Evolutionary conservation across 257 asterid species (phyloP), one percentile per base, ranked within the genome.

Genomic region (Vinca minor): DNA sequence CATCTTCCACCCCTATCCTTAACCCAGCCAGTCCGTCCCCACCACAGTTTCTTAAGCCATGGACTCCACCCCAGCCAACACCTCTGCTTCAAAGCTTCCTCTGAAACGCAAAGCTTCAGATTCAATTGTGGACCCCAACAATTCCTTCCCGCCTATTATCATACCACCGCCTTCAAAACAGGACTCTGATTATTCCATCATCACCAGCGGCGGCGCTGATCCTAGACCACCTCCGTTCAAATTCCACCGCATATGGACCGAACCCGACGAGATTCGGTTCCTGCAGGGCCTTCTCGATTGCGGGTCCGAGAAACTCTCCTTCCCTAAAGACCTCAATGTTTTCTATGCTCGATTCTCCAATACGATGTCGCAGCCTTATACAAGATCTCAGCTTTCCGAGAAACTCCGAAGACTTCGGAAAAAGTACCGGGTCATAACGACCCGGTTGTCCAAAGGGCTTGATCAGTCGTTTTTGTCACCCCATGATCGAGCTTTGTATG

Each of bases 231-330:
- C 95, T 25, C 88, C 91, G 34, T 84, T 85, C 81, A 87, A 89
- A 62, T 87, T 80, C 80, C 94, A 87, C 52, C 76, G 96, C 29
- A 87, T 89, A 69, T 87, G 96, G 96, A 87, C 91, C 64, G 95
- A 89, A 26, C 84, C 87, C 54, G 96, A 89, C 78, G 95, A 89
- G 86, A 85, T 87, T 84, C 89, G 89, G 23, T 87, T 89, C 69
- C 59, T 87, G 20, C 87, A 79, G 72, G 91, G 87, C 66, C 80
- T 89, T 1, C 69, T 87, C 68, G 80, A 83, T 41, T 79, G 81
- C 73, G 73, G 80, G 38, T 73, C 78, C 20, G 75, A 73, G 17
- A 74, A 70, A 57, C 76, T 89, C 17, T 74, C 84, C 14, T 86
- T 84, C 62, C 96, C 96, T 1, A 74, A 89, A 55, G 95, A 89